phyloP scores from a whole-genome alignment of 768 basidiomycete species.

The Porpolomopsis calyptriformis region DNA sequence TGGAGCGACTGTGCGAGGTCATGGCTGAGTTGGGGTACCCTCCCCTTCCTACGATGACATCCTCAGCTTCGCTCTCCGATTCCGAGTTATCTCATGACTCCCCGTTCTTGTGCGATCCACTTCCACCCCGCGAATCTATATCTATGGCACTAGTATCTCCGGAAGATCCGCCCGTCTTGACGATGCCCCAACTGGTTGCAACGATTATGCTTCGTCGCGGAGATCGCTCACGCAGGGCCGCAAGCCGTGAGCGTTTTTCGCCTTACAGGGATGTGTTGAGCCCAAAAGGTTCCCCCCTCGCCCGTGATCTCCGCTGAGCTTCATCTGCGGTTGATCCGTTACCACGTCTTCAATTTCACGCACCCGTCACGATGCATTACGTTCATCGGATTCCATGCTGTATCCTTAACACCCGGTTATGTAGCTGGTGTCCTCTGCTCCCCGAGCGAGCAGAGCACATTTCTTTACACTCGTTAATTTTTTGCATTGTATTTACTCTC shows the following conservation, averaged over 20 bases:
- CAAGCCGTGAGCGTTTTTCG: background rate
- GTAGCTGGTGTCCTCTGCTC: too few species aligned
- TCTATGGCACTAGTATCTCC: background rate
- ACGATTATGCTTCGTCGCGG: slow-evolving; percentile 8
- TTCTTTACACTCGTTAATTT: too few species aligned
- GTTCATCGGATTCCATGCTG: too few species aligned
- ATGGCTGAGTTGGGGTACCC: slow-evolving; percentile 7
- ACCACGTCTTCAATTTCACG: background rate
- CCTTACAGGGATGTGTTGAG: background rate
- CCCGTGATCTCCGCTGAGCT: background rate
- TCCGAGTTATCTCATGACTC: slow-evolving; percentile 2
- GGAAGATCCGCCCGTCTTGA: slow-evolving; percentile 1
- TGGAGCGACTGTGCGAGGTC: slow-evolving; percentile 7
- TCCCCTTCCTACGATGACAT: background rate
- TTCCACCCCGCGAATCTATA: background rate
- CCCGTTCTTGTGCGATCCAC: slow-evolving; percentile 1
- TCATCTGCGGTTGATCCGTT: background rate
- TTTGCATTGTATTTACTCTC: too few species aligned
- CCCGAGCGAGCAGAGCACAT: too few species aligned
- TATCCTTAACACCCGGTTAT: too few species aligned
- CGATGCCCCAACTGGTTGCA: slow-evolving; percentile 10
- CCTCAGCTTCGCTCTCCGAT: background rate
- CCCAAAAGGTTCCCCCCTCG: background rate
- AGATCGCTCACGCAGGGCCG: slow-evolving; percentile 5
- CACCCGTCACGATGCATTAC: background rate